A percentile compares a stretch with the other conserved stretches of the same genome.
Conservation (phyloP, 805 yeast species). For the Zygoascus bituminiphila region DNA sequence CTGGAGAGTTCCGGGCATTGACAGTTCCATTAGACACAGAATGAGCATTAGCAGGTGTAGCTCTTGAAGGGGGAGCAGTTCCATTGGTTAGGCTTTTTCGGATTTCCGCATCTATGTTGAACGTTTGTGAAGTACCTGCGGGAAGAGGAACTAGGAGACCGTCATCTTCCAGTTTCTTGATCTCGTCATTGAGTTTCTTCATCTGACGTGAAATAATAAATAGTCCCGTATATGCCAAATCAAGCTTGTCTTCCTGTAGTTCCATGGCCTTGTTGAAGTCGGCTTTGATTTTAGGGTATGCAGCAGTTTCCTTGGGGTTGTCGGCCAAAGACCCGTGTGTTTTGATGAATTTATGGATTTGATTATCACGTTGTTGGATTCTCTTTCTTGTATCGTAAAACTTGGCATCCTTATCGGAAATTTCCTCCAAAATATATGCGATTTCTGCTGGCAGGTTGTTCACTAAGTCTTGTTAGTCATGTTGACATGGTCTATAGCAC, state of each 20-base stretch:
- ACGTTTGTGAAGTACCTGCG: constrained; percentile 6
- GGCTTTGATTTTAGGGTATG: constrained; percentile 57
- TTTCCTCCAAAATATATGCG: constrained; percentile 69
- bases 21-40: neutral
- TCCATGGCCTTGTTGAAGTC: constrained; percentile 52
- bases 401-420: constrained; percentile 58
- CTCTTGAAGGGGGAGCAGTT: neutral
- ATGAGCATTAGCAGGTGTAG: neutral
- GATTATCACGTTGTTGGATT: constrained; percentile 64
- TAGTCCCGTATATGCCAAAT: constrained; percentile 76
- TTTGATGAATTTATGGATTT: constrained; percentile 71
- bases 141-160: constrained; percentile 54
- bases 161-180: constrained; percentile 66
- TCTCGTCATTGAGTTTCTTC: constrained; percentile 62
- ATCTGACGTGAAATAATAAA: constrained; percentile 71
- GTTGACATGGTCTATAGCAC: neutral
- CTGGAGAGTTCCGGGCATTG: neutral
- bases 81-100: neutral
- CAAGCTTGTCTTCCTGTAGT: constrained; percentile 69
- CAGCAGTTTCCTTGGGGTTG: constrained; percentile 70
- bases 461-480: constrained; percentile 24
- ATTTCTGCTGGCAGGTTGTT: constrained; percentile 85
- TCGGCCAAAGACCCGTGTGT: constrained; percentile 74
- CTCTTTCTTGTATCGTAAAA: constrained; percentile 59
- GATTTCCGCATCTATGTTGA: constrained; percentile 3